Conservation (phyloP, 106 monocot species). For the Chionographis japonica region DNA sequence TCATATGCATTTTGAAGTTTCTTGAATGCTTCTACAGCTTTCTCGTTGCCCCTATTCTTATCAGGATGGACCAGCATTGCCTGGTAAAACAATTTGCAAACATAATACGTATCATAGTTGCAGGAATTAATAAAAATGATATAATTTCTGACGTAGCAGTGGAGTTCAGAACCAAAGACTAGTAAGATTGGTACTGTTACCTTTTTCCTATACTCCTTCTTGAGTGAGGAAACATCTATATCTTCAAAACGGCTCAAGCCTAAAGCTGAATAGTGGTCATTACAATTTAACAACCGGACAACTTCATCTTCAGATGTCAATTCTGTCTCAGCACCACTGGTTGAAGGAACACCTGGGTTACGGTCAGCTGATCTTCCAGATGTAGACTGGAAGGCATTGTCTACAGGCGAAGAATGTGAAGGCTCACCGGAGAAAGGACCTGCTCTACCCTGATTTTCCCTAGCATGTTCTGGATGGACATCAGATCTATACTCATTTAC, state of each 20-base stretch:
- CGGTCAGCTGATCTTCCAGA: conserved; percentile 32
- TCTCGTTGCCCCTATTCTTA: conserved; percentile 96
- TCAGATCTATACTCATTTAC: conserved; percentile 42
- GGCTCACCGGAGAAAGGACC: conserved; percentile 19
- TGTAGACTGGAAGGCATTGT: conserved; percentile 25
- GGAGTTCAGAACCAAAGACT: not conserved
- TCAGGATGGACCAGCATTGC: conserved; percentile 98
- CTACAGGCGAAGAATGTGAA: conserved; percentile 29
- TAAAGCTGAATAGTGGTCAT: conserved; percentile 88
- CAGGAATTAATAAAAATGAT: not conserved
- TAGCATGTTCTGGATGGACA: conserved; percentile 17
- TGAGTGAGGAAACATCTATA: conserved; percentile 68
- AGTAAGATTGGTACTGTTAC: conserved; percentile 20
- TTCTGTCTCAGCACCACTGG: conserved; percentile 79
- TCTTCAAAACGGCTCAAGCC: conserved; percentile 72
- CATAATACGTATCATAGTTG: not conserved
- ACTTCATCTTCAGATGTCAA: conserved; percentile 92
- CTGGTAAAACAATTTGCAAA: conserved; percentile 32
- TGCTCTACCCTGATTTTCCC: conserved; percentile 24
- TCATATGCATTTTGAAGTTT: conserved; percentile 99
- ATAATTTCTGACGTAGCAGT: not conserved
- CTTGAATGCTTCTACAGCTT: conserved; percentile 95
- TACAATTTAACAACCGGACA: conserved; percentile 70
- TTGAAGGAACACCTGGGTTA: conserved; percentile 55
- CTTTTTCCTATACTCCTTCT: conserved; percentile 90